These are phyloP conservation scores for Nitzschia inconspicua DNA, from an alignment of 108 stramenopile genomes.

Conservation along the genomic window DNA sequence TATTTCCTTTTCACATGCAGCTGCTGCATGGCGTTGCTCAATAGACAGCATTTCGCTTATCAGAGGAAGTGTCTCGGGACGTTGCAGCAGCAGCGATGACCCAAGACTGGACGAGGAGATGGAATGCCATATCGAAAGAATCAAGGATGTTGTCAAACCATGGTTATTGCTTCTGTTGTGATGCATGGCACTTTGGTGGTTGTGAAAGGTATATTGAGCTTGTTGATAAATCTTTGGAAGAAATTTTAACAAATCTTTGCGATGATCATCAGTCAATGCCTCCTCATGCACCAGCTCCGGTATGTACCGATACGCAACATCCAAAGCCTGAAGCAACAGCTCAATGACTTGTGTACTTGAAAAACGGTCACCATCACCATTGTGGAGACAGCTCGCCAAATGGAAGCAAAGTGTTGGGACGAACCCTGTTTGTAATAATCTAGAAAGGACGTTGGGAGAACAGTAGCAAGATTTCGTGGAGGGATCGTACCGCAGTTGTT, in stretches of 20 bases:
- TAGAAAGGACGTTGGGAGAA: not conserved
- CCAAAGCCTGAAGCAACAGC: conserved; percentile 16
- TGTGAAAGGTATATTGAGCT: too few species aligned
- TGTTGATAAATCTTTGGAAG: not conserved
- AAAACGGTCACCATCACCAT: conserved; percentile 1
- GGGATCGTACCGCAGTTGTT: conserved; percentile 12
- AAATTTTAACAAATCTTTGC: too few species aligned
- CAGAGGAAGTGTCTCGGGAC: not conserved
- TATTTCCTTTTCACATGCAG: not conserved
- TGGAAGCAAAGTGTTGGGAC: conserved; percentile 18
- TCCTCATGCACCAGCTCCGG: conserved; percentile 11
- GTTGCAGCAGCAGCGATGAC: conserved; percentile 22
- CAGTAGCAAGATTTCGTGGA: not conserved
- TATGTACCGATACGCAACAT: conserved; percentile 25
- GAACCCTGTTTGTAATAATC: too few species aligned
- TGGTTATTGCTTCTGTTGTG: not conserved
- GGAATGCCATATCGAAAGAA: conserved; percentile 31
- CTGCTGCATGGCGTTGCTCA: not conserved
- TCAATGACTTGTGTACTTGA: conserved; percentile 2
- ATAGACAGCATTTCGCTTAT: not conserved
- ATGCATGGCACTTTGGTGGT: not conserved
- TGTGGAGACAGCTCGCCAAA: conserved; percentile 27
- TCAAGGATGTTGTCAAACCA: not conserved
- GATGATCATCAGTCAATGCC: too few species aligned
- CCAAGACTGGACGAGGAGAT: conserved; percentile 15